Conservation (phyloP, 768 basidiomycete genomes). For the Mycena amicta region DNA sequence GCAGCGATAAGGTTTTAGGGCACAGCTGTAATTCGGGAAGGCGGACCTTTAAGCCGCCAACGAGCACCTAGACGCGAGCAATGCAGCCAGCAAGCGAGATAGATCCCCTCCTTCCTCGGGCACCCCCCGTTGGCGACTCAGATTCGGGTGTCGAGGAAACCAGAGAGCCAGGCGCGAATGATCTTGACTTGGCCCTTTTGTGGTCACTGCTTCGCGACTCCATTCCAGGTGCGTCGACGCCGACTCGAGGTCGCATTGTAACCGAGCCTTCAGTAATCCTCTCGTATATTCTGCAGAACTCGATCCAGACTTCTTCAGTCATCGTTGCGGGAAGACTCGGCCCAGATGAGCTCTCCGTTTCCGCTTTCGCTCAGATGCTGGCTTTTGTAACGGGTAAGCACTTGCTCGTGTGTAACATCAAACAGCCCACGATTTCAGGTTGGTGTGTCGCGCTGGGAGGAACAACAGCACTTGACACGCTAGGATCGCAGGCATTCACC, state of each 20-base stretch:
- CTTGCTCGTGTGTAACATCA: slow-evolving; percentile 26
- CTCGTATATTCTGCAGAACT: slow-evolving; percentile 75
- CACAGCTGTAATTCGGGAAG: not conserved
- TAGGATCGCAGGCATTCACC: slow-evolving; percentile 79
- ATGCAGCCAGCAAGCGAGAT: slow-evolving; percentile 29
- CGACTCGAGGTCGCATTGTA: not conserved
- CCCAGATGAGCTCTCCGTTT: slow-evolving; percentile 66
- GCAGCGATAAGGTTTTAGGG: slow-evolving; percentile 12
- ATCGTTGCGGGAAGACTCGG: slow-evolving; percentile 69
- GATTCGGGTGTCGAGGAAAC: not conserved
- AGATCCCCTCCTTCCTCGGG: slow-evolving; percentile 30
- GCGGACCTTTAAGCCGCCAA: not conserved
- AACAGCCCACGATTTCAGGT: slow-evolving; percentile 50
- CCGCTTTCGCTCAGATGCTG: slow-evolving; percentile 77
- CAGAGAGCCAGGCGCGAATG: not conserved
- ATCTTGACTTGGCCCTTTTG: slow-evolving; percentile 36
- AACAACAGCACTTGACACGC: slow-evolving; percentile 76
- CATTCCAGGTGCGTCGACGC: slow-evolving; percentile 50
- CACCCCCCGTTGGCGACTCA: not conserved
- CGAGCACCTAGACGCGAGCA: not conserved
- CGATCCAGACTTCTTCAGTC: slow-evolving; percentile 67
- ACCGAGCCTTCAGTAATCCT: slow-evolving; percentile 51
- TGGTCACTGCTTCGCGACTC: slow-evolving; percentile 56
- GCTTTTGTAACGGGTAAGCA: slow-evolving; percentile 79
- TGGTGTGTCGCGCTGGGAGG: slow-evolving; percentile 80